Evolutionary conservation across 257 asterid species (phyloP).

Genomic region (Solanum habrochaites): DNA sequence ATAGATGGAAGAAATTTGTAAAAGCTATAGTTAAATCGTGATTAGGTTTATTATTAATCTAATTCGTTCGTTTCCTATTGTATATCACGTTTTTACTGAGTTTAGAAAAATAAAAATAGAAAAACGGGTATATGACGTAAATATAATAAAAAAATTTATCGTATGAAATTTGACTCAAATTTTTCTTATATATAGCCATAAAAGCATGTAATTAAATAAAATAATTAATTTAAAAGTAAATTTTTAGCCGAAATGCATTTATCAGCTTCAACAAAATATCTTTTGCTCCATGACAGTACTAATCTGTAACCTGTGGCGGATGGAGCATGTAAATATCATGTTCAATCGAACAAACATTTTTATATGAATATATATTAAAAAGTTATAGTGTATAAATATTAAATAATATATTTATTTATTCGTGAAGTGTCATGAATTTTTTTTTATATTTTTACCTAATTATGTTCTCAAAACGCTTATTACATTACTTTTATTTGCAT

Average conservation of each 20-base stretch:
- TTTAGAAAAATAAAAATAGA: too few species aligned
- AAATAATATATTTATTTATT: too few species aligned
- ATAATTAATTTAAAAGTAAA: background rate
- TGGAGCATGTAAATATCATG: background rate
- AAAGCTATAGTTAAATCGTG: background rate
- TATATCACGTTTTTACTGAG: background rate
- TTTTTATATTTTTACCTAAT: too few species aligned
- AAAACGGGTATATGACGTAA: background rate
- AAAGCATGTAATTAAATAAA: background rate
- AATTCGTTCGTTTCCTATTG: background rate
- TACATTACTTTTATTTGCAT: too few species aligned
- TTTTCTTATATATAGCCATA: background rate
- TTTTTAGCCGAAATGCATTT: background rate
- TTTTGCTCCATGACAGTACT: background rate
- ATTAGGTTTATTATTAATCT: background rate
- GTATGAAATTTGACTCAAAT: too few species aligned
- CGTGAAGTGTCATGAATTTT: background rate
- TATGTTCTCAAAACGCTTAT: background rate
- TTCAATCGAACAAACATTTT: background rate
- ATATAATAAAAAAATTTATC: too few species aligned
- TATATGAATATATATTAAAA: too few species aligned
- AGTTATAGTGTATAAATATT: too few species aligned
- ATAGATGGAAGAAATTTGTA: background rate
- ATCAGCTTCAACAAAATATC: background rate
- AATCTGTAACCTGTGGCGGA: background rate